These are phyloP conservation scores for Bremia lactucae DNA, from an alignment of 352 stramenopile genomes.

Conservation along the genomic window DNA sequence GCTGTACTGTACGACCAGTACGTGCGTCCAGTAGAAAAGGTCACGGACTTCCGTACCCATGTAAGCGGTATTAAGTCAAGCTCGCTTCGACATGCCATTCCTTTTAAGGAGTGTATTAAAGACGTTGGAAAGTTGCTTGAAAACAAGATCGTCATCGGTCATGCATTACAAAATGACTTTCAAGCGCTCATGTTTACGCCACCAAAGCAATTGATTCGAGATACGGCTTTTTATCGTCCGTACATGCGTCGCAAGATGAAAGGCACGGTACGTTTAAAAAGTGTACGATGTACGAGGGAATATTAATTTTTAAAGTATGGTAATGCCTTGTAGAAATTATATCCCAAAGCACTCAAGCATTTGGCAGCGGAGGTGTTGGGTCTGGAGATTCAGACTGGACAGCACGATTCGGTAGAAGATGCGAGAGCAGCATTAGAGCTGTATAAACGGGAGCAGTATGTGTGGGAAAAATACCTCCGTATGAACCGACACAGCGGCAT, in stretches of 20 bases:
- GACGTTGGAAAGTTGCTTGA: conserved; percentile 73
- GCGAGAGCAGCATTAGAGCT: conserved; percentile 60
- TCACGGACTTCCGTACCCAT: conserved; percentile 82
- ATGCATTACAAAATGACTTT: conserved; percentile 82
- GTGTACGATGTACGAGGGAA: not conserved
- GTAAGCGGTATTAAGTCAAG: conserved; percentile 74
- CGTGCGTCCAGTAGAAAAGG: conserved; percentile 71
- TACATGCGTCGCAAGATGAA: conserved; percentile 83
- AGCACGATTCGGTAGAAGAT: conserved; percentile 86
- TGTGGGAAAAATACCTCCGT: conserved; percentile 78
- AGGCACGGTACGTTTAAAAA: conserved; percentile 67
- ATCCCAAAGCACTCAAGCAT: conserved; percentile 71
- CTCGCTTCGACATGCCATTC: conserved; percentile 60
- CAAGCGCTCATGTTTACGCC: conserved; percentile 80
- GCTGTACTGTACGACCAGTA: conserved; percentile 79
- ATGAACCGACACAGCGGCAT: conserved; percentile 41
- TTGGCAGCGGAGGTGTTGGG: conserved; percentile 58
- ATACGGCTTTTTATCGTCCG: conserved; percentile 74
- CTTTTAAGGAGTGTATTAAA: conserved; percentile 71
- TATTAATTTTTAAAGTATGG: not conserved
- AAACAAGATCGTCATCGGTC: conserved; percentile 75
- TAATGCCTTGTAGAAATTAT: conserved; percentile 54
- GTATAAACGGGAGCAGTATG: conserved; percentile 78
- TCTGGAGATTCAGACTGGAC: conserved; percentile 61
- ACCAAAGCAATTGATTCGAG: conserved; percentile 65